These are phyloP conservation scores for Leishmania turanica DNA, from an alignment of 208 protist genomes.

Conservation along the genomic window DNA sequence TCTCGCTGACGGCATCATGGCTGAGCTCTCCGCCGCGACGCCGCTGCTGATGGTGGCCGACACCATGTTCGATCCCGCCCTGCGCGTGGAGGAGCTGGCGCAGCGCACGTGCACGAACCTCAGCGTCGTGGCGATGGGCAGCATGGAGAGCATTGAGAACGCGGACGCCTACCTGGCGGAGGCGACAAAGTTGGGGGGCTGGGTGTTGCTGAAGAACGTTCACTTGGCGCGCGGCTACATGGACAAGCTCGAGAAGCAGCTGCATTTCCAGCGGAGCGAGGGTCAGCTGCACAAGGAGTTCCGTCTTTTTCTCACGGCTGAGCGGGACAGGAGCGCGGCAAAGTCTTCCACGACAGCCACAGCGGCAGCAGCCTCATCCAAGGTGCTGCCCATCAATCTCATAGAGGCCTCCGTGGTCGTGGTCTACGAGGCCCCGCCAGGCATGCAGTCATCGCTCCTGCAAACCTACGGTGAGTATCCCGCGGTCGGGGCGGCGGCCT, in stretches of 20 bases:
- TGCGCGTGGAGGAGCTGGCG: constrained; percentile 91
- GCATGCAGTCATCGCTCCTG: constrained; percentile 94
- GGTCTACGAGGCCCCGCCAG: constrained; percentile 96
- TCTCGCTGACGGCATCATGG: constrained; percentile 45
- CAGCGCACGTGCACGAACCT: constrained; percentile 53
- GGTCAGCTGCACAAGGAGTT: constrained; percentile 85
- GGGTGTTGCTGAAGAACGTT: constrained; percentile 99
- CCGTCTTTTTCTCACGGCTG: constrained; percentile 97
- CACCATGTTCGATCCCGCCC: constrained; percentile 95
- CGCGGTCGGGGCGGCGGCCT: not conserved
- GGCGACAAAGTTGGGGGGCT: constrained; percentile 86
- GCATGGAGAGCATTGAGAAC: constrained; percentile 89
- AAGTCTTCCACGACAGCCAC: not conserved
- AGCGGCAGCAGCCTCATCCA: not conserved
- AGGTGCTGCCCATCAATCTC: constrained; percentile 72
- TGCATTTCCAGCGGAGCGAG: constrained; percentile 89
- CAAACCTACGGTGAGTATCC: constrained; percentile 76
- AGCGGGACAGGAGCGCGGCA: constrained; percentile 69
- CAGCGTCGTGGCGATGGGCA: constrained; percentile 95
- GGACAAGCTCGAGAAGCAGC: constrained; percentile 94
- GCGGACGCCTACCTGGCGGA: constrained; percentile 93
- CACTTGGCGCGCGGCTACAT: constrained; percentile 97
- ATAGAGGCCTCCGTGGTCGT: constrained; percentile 83
- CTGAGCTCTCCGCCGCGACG: constrained; percentile 59
- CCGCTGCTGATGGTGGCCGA: constrained; percentile 89